phyloP scores from a whole-genome alignment of 495 filamentous ascomycete species.

The Darksidea phi region DNA sequence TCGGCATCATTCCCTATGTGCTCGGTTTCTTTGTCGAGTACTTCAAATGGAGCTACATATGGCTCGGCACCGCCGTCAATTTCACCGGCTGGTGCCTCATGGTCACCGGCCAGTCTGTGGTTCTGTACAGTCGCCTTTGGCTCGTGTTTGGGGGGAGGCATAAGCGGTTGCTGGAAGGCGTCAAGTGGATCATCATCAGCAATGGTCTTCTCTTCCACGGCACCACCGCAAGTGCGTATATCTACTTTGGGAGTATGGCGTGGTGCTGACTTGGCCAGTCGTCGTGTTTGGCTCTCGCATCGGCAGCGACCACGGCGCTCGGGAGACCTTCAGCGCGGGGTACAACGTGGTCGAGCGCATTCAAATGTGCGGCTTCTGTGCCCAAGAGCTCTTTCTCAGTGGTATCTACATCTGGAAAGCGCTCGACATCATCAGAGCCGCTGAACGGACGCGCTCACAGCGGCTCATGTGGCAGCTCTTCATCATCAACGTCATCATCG shows the following conservation, averaged over 20 bases:
- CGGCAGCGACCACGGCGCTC: neutral
- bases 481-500: conserved; percentile 57
- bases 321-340: conserved; percentile 13
- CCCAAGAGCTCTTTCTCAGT: conserved; percentile 35
- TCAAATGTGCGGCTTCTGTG: conserved; percentile 35
- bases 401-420: conserved; percentile 36
- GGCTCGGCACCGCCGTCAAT: conserved; percentile 24
- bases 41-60: conserved; percentile 11
- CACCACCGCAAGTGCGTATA: conserved; percentile 15
- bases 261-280: conserved; percentile 3
- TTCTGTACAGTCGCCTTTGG: conserved; percentile 36
- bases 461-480: conserved; percentile 29
- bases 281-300: conserved; percentile 22
- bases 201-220: conserved; percentile 31
- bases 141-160: conserved; percentile 21
- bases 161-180: conserved; percentile 7
- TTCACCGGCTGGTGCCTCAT: conserved; percentile 32
- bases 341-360: conserved; percentile 33
- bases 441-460: conserved; percentile 12
- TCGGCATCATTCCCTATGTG: conserved; percentile 32
- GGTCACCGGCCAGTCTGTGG: conserved; percentile 38
- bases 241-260: neutral
- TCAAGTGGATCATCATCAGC: conserved; percentile 36
- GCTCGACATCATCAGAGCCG: conserved; percentile 22
- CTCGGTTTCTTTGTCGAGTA: conserved; percentile 30